Percentiles rank a stretch among this genome's conserved stretches.
phyloP scores from a whole-genome alignment of 169 alveolate species.

The Neospora caninum region DNA sequence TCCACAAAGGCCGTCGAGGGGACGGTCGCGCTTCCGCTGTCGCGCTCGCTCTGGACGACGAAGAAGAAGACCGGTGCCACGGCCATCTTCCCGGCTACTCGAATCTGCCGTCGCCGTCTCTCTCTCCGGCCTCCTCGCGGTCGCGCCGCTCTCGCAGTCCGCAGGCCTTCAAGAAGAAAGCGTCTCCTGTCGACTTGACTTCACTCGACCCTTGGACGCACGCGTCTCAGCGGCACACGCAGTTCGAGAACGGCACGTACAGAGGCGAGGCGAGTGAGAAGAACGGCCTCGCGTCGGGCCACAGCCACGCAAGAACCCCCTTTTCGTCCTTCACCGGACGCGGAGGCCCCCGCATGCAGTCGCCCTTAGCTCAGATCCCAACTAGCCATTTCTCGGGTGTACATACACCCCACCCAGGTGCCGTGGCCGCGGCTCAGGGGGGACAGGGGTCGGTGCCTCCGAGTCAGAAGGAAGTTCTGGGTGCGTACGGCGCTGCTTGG shows the following conservation, averaged over 20 bases:
- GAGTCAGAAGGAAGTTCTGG: too few relatives aligned
- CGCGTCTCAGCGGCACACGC: neutral
- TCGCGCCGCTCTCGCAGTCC: neutral
- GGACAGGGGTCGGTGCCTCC: too few relatives aligned
- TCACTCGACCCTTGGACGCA: neutral
- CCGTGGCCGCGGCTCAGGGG: too few relatives aligned
- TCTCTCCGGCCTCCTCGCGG: slow-evolving; percentile 17
- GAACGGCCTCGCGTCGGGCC: neutral
- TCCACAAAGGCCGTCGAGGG: neutral
- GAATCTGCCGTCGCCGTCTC: slow-evolving; percentile 29
- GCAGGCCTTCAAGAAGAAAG: neutral
- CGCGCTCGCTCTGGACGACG: neutral
- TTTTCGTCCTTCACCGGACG: neutral
- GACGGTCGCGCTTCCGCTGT: neutral
- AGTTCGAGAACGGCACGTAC: neutral
- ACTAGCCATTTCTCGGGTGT: too few relatives aligned
- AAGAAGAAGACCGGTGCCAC: neutral
- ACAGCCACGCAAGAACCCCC: neutral
- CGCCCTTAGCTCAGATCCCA: too few relatives aligned
- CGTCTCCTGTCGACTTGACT: neutral
- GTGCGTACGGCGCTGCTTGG: too few relatives aligned
- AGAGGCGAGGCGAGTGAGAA: neutral
- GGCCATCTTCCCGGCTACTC: slow-evolving; percentile 11
- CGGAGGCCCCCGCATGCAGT: too few relatives aligned
- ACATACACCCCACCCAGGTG: too few relatives aligned